Conservation (phyloP, 1,284 basidiomycete genomes). For the Melampsora occidentalis region DNA sequence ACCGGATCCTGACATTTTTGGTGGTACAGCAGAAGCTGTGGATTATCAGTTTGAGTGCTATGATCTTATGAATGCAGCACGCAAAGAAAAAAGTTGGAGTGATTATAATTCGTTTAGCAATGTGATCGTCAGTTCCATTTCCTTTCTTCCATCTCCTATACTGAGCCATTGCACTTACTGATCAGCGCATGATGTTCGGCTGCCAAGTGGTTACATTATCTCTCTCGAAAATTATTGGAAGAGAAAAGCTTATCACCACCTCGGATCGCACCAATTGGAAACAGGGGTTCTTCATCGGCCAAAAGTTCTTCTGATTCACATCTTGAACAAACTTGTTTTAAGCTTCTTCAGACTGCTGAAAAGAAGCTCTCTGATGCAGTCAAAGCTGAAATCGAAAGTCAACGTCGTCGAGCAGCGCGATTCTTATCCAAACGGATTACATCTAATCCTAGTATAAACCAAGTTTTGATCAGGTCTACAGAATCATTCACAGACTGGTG, state of each 20-base stretch:
- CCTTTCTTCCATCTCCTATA: neutral
- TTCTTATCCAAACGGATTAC: neutral
- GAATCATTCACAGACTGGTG: neutral
- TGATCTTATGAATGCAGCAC: constrained; percentile 26
- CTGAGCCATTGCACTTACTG: neutral
- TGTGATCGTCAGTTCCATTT: constrained; percentile 25
- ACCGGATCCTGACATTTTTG: constrained; percentile 42
- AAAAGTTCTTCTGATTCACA: neutral
- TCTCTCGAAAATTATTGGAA: constrained; percentile 30
- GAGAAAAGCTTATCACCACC: constrained; percentile 19
- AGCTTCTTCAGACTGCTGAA: neutral
- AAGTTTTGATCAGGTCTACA: neutral
- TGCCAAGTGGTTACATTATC: constrained; percentile 40
- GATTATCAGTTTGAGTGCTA: constrained; percentile 44
- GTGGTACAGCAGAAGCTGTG: constrained; percentile 3
- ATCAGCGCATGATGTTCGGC: too few relatives aligned
- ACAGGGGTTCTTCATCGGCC: neutral
- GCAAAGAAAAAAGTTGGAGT: constrained; percentile 16
- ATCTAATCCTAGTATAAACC: neutral
- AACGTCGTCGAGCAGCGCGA: neutral
- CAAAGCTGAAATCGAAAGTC: neutral
- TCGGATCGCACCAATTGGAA: neutral
- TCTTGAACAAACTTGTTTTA: constrained; percentile 6
- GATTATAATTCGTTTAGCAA: constrained; percentile 27
- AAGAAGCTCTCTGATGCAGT: neutral